These are phyloP conservation scores for Endocalyx cinctus DNA, from an alignment of 2,329 filamentous ascomycete genomes.

Conservation along the genomic window DNA sequence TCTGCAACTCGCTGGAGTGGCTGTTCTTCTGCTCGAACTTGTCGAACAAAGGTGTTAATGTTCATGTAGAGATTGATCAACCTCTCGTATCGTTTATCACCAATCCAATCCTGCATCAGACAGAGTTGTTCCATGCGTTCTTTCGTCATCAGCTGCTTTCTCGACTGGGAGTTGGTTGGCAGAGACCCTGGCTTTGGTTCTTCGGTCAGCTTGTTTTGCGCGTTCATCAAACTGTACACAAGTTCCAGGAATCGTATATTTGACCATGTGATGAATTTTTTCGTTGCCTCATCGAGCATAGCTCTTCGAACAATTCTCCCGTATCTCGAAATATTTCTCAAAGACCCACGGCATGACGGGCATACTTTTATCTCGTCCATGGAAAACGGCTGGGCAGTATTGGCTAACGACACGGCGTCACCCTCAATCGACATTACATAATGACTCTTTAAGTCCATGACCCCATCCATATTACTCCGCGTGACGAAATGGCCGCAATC, in stretches of 20 bases:
- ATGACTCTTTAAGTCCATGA: conserved; percentile 48
- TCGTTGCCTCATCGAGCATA: conserved; percentile 58
- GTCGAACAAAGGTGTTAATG: conserved; percentile 15
- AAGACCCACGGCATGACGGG: conserved; percentile 54
- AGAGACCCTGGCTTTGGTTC: no score
- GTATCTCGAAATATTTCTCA: conserved; percentile 56
- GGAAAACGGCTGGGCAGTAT: conserved; percentile 43
- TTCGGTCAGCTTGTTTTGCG: conserved; percentile 11
- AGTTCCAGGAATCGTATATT: conserved; percentile 38
- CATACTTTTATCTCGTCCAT: conserved; percentile 47
- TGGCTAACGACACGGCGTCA: conserved; percentile 28
- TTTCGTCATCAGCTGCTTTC: conserved; percentile 4
- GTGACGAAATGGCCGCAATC: conserved; percentile 62
- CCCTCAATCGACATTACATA: conserved; percentile 39
- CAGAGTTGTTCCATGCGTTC: conserved; percentile 13
- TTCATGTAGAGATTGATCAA: conserved; percentile 14
- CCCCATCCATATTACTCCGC: conserved; percentile 54
- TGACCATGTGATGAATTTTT: conserved; percentile 57
- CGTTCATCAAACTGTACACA: conserved; percentile 24
- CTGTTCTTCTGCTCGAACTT: conserved; percentile 41
- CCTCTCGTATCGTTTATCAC: conserved; percentile 16
- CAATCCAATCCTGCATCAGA: conserved; percentile 11
- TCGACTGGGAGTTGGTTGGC: no score
- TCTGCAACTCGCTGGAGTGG: conserved; percentile 43
- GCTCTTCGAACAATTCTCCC: conserved; percentile 56